Percentiles rank a stretch among this genome's conserved stretches.
These are phyloP conservation scores for Chlorencoelia australis DNA, from an alignment of 2,329 filamentous ascomycete genomes.

Conservation along the genomic window DNA sequence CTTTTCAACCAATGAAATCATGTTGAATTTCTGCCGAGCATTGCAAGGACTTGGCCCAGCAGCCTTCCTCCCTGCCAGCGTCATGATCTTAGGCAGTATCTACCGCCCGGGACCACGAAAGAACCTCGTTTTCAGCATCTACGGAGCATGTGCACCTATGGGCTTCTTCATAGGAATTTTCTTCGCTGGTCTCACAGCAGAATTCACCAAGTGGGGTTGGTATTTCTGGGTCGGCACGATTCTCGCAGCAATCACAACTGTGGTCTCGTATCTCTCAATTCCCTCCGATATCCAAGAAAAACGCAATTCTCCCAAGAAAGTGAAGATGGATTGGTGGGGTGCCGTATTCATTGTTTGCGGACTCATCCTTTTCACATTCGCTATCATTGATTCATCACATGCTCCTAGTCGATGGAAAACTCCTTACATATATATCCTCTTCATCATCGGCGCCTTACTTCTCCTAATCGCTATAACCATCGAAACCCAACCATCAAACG, in stretches of 20 bases:
- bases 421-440: constrained; percentile 58
- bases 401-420: constrained; percentile 62
- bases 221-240: constrained; percentile 59
- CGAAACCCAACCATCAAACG: constrained; percentile 55
- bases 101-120: constrained; percentile 61
- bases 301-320: constrained; percentile 20
- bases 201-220: constrained; percentile 52
- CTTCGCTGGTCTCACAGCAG: constrained; percentile 50
- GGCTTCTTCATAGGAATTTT: constrained; percentile 55
- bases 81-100: constrained; percentile 54
- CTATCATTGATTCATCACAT: constrained; percentile 63
- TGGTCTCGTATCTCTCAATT: constrained; percentile 38
- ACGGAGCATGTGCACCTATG: constrained; percentile 44
- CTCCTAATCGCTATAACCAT: constrained; percentile 55
- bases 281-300: constrained; percentile 36
- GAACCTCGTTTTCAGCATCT: constrained; percentile 50
- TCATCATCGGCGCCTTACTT: constrained; percentile 51
- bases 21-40: constrained; percentile 65
- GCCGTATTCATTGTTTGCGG: constrained; percentile 50
- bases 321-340: constrained; percentile 63
- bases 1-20: constrained; percentile 55
- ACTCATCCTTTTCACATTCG: constrained; percentile 61
- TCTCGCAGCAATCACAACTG: constrained; percentile 35
- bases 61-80: constrained; percentile 58
- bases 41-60: constrained; percentile 65